Conservation (phyloP, 2,329 filamentous ascomycete species). For the Biscogniauxia mediterranea region DNA sequence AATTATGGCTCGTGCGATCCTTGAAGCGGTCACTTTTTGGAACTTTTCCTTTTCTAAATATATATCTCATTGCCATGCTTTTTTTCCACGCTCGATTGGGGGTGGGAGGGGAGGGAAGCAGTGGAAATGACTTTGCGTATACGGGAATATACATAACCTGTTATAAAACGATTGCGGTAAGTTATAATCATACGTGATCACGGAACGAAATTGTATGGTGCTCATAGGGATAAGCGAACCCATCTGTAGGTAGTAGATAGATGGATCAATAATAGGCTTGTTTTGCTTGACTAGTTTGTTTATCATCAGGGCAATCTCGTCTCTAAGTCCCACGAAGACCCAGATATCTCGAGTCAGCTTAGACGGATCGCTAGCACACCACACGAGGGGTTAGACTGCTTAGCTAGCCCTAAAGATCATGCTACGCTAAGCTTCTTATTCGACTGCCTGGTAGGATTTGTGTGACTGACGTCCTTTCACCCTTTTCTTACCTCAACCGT, state of each 20-base stretch:
- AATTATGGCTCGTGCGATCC: background rate
- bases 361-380: background rate
- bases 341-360: background rate
- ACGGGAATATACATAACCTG: background rate
- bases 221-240: no score
- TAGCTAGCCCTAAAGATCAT: background rate
- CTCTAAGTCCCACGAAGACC: background rate
- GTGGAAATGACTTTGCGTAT: background rate
- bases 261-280: background rate
- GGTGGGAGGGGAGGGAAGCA: no score
- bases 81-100: background rate
- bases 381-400: background rate
- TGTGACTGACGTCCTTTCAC: background rate
- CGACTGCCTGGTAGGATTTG: background rate
- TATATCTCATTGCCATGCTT: background rate
- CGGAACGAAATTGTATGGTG: no score
- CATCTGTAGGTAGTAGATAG: no score
- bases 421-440: background rate
- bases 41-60: background rate
- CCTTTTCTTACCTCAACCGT: background rate
- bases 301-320: background rate
- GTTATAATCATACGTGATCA: background rate
- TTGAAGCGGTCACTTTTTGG: background rate
- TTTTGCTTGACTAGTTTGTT: no score
- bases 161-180: background rate